Evolutionary conservation across 331 rosid species (phyloP).

Genomic region (Quercus phellos): DNA sequence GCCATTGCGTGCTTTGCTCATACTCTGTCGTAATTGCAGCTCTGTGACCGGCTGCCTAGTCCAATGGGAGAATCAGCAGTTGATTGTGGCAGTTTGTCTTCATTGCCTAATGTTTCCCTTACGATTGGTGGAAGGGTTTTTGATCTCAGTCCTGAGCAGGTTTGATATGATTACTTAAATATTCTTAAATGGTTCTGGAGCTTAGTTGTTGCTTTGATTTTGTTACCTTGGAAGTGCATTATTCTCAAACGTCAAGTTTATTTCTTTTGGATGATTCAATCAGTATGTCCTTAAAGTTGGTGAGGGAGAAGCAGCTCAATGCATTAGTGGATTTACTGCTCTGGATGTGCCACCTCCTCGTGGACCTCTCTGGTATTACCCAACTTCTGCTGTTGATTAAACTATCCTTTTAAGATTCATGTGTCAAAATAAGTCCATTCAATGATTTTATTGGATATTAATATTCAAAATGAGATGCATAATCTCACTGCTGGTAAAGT

Average conservation of each 20-base stretch:
- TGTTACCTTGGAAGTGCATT: not conserved
- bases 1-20: constrained; percentile 4
- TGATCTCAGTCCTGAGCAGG: constrained; percentile 60
- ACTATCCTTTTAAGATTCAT: not conserved
- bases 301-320: constrained; percentile 53
- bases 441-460: not conserved
- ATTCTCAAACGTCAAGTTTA: not conserved
- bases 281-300: constrained; percentile 63
- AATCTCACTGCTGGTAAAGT: not conserved
- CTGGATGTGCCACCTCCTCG: constrained; percentile 58
- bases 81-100: constrained; percentile 53
- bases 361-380: constrained; percentile 57
- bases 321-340: constrained; percentile 55
- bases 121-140: constrained; percentile 53
- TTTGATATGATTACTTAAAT: not conserved
- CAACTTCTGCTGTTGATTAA: not conserved
- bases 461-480: not conserved
- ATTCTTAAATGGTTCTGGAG: not conserved
- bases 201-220: not conserved
- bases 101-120: constrained; percentile 51
- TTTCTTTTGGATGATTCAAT: not conserved
- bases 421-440: not conserved
- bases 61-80: constrained; percentile 70
- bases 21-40: constrained; percentile 33
- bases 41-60: constrained; percentile 60